Conservation (phyloP, 2,329 filamentous ascomycete species). For the Ophiosphaerella korrae region DNA sequence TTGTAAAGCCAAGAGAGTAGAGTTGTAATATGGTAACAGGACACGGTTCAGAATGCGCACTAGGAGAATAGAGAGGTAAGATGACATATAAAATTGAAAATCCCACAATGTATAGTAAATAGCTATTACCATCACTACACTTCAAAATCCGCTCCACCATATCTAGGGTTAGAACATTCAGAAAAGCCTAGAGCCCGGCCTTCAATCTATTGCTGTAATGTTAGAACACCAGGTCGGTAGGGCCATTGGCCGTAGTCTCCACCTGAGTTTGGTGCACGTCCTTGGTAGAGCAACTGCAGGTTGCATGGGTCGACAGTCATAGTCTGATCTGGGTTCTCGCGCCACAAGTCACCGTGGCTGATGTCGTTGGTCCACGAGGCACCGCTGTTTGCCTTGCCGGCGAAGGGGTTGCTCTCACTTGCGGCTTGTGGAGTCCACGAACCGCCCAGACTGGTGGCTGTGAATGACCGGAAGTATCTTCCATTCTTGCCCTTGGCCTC, state of each 20-base stretch:
- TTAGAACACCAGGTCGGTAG: slow-evolving; percentile 62
- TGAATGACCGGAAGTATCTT: slow-evolving; percentile 71
- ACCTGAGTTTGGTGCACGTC: slow-evolving; percentile 48
- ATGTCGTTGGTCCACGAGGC: slow-evolving; percentile 71
- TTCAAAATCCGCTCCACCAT: too few species aligned
- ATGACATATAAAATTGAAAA: too few species aligned
- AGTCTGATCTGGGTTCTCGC: slow-evolving; percentile 64
- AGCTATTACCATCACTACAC: too few species aligned
- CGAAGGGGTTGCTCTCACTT: slow-evolving; percentile 64
- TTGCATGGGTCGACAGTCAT: slow-evolving; percentile 68
- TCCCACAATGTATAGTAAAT: too few species aligned
- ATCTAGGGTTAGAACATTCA: too few species aligned
- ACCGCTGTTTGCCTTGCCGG: slow-evolving; percentile 69
- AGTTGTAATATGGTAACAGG: too few species aligned
- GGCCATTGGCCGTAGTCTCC: slow-evolving; percentile 58
- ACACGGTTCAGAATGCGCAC: too few species aligned
- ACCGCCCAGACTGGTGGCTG: slow-evolving; percentile 61
- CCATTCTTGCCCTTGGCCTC: slow-evolving; percentile 63
- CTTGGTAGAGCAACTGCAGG: slow-evolving; percentile 69
- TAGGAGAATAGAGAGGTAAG: too few species aligned
- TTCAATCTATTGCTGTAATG: slow-evolving; percentile 41
- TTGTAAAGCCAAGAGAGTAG: too few species aligned
- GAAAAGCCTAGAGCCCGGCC: too few species aligned
- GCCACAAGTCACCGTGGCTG: slow-evolving; percentile 67
- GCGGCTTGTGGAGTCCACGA: slow-evolving; percentile 64